Base-by-base conservation (phyloP, 2,329 filamentous ascomycete species). In the Talaromyces sp. region DNA sequence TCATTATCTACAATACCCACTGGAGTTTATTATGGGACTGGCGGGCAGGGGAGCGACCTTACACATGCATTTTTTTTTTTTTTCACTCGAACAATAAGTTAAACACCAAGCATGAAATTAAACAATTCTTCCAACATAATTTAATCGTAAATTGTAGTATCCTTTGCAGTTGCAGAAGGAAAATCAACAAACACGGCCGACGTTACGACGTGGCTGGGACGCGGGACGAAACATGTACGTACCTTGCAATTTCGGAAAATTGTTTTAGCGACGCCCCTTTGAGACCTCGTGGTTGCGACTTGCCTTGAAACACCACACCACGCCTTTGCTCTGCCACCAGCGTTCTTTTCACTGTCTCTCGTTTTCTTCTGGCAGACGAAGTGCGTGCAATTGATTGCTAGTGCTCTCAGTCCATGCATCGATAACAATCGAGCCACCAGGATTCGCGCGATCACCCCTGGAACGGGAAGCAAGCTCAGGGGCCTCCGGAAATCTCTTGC, bases 171-270 rank as follows among this genome's bases (percentile, higher is more conserved):
- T 32, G 31, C 31, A 35, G 12, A 14, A 35, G 32, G 17, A 35
- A 35, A 12, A 4, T 14, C 32, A 12, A 14, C 2, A 19, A 27
- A 27, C 53, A 21, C 14, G 12, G 48, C 21, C 14, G 4, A 17
- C 29, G 48, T 52, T 14, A 26, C 14, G 4, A 17, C 29, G 48
- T 52, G 26, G 48, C 26, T 52, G 48, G 48, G 48, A 29, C 48
- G 35, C 6, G 35, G 8, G 21, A 46, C 21, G 19, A n/a, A n/a
- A n/a, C 2, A 29, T 9, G 48, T 24, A 51, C 11, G 48, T 29
- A 3, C 54, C 12, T 31, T 24, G 35, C 54, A 57, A 57, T 56
- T 60, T 57, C 58, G 58, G 58, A 60, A 52, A 21, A 60, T 56
- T 53, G 58, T 57, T 60, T 60, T 55, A 35, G 52, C 58, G 58